Evolutionary conservation across 495 filamentous ascomycete species (phyloP).

Genomic region (Podospora bellae-mahoneyi): DNA sequence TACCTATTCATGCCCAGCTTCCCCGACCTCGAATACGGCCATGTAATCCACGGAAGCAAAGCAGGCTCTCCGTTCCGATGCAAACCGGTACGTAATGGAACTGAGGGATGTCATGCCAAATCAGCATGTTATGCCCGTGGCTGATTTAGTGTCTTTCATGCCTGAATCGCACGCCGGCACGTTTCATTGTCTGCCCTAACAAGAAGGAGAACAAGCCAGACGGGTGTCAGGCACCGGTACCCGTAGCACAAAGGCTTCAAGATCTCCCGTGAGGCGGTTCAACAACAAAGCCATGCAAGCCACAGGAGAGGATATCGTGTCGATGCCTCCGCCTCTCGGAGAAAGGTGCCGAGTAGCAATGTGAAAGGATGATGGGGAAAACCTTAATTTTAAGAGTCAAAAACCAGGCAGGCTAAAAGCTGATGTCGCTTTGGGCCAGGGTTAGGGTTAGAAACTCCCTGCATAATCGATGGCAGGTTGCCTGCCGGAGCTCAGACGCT

Average conservation of each 20-base stretch:
- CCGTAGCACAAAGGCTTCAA: neutral
- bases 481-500: neutral
- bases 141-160: neutral
- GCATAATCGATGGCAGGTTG: neutral
- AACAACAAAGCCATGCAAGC: neutral
- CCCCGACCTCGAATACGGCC: neutral
- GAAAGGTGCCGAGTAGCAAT: neutral
- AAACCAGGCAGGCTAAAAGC: too few relatives aligned
- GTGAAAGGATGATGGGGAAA: neutral
- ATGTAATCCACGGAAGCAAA: constrained; percentile 2
- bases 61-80: neutral
- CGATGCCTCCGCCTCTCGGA: too few relatives aligned
- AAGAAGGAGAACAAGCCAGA: neutral
- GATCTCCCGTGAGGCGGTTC: too few relatives aligned
- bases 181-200: neutral
- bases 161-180: neutral
- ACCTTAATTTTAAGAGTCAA: neutral
- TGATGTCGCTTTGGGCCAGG: neutral
- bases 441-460: neutral
- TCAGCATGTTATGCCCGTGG: neutral
- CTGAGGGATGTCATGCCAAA: neutral
- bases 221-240: neutral
- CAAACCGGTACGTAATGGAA: constrained; percentile 1
- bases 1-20: constrained; percentile 3
- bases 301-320: neutral